Evolutionary conservation across 1,284 basidiomycete genomes (phyloP), one percentile per base, ranked within the genome.

Genomic region (Puccinia coronata): DNA sequence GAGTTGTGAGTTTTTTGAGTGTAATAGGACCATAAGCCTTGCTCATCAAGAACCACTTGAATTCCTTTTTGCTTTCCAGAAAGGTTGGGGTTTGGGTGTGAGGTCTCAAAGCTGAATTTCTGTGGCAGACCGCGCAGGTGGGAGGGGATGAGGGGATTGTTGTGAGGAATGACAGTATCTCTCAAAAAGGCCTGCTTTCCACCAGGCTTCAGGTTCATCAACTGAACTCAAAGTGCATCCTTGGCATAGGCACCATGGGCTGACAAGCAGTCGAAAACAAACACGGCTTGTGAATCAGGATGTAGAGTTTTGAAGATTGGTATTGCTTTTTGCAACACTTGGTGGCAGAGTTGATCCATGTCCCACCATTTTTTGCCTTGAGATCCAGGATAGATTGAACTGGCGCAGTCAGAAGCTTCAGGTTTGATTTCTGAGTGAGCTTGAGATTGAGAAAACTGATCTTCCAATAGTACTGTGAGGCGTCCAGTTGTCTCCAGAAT

Each of bases 231-330:
- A 4, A 72, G 70, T 5, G 70, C 70, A 2, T 16, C 1, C 25
- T 28, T 28, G 0, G 12, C 20, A 34, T 72, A 72, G 5, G 70
- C 70, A 25, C 36, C 70, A 39, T 72, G 70, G 1, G 70, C 70
- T 12, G 47, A 72, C 2, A 49, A 72, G 70, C 70, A 72, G 36
- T 72, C 70, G 28, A 72, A 72, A 20, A 72, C 28, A 53, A 72
- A 72, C 20, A 72, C 70, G 1, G 31, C 70, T 36, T 72, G 70
- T 12, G 49, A 28, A 23, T 73, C 16, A 39, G 49, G 71, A 39
- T 73, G 71, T 20, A 73, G 39, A n/a, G 49, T 23, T n/a, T 73
- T 31, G 18, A 73, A 73, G 25, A 73, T 73, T 55, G 71, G 71
- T n/a, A 73, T 51, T 9, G 51, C 55, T 36, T 55, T 51, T n/a